Conservation (phyloP, 768 basidiomycete genomes). For the Termitomyces sp. region DNA sequence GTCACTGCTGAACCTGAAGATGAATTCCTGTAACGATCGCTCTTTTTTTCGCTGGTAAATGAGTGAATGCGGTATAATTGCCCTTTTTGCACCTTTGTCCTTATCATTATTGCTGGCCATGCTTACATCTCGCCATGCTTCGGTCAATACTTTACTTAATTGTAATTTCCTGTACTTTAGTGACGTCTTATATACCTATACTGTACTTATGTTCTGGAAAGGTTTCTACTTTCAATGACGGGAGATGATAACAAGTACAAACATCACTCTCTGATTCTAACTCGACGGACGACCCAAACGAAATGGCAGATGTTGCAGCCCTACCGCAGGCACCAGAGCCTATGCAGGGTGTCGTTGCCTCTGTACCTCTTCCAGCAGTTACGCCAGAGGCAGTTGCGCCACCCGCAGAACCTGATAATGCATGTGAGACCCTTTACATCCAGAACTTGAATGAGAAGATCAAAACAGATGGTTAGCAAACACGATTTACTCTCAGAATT, state of each 20-base stretch:
- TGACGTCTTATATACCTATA: neutral
- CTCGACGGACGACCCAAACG: neutral
- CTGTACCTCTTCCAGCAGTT: neutral
- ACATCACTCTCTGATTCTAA: conserved; percentile 3
- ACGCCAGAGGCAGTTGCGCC: conserved; percentile 6
- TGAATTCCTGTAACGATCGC: conserved; percentile 29
- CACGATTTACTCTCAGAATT: neutral
- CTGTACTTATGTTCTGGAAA: too few species aligned
- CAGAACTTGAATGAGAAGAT: conserved; percentile 97
- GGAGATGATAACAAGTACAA: conserved; percentile 9
- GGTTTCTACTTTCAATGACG: too few species aligned
- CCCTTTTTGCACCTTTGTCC: neutral
- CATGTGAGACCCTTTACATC: conserved; percentile 89
- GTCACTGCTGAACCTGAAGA: conserved; percentile 64
- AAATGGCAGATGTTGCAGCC: conserved; percentile 26
- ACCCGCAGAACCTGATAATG: conserved; percentile 38
- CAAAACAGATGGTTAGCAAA: conserved; percentile 61
- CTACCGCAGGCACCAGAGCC: conserved; percentile 19
- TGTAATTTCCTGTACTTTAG: conserved; percentile 7
- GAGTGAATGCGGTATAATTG: neutral
- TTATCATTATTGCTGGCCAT: conserved; percentile 1
- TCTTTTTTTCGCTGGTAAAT: neutral
- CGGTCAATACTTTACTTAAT: conserved; percentile 1
- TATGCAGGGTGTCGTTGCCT: conserved; percentile 30
- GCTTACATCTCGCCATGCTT: neutral